A percentile compares a stretch with the other conserved stretches of the same genome.
These are phyloP conservation scores for Euphorbia tirucalli DNA, from an alignment of 345 rosid species.

Conservation along the genomic window DNA sequence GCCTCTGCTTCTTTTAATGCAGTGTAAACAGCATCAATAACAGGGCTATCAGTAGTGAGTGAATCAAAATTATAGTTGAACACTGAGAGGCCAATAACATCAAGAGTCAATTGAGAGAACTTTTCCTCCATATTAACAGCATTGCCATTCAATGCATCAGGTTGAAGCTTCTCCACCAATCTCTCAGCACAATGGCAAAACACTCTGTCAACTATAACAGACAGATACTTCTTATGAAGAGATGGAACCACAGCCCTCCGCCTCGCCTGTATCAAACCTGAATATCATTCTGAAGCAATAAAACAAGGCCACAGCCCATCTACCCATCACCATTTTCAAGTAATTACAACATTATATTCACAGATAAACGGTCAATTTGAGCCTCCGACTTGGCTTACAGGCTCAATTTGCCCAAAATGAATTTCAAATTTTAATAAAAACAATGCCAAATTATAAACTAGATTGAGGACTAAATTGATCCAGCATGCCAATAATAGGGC, in stretches of 20 bases:
- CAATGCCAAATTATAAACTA: not conserved
- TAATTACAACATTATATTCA: not conserved
- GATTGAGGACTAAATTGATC: too few species aligned
- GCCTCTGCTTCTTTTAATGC: slow-evolving; percentile 92
- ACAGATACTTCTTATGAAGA: slow-evolving; percentile 84
- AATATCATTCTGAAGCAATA: slow-evolving; percentile 8
- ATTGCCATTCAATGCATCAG: slow-evolving; percentile 59
- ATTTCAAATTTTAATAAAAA: not conserved
- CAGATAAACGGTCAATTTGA: not conserved
- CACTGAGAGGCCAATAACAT: slow-evolving; percentile 77
- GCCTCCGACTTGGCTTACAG: not conserved
- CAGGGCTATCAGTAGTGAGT: slow-evolving; percentile 70
- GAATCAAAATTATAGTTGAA: slow-evolving; percentile 92
- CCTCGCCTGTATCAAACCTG: slow-evolving; percentile 54
- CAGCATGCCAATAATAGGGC: too few species aligned
- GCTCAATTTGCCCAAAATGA: too few species aligned
- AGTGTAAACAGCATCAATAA: slow-evolving; percentile 88
- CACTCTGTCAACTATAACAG: slow-evolving; percentile 84
- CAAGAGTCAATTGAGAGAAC: slow-evolving; percentile 89
- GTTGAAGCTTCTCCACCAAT: slow-evolving; percentile 79
- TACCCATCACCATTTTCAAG: slow-evolving; percentile 6
- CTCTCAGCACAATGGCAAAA: slow-evolving; percentile 88
- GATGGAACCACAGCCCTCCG: slow-evolving; percentile 93
- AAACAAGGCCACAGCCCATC: not conserved
- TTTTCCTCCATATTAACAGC: slow-evolving; percentile 93